Base-by-base conservation (phyloP, 2,329 filamentous ascomycete species). In the Phialemoniopsis sp. region DNA sequence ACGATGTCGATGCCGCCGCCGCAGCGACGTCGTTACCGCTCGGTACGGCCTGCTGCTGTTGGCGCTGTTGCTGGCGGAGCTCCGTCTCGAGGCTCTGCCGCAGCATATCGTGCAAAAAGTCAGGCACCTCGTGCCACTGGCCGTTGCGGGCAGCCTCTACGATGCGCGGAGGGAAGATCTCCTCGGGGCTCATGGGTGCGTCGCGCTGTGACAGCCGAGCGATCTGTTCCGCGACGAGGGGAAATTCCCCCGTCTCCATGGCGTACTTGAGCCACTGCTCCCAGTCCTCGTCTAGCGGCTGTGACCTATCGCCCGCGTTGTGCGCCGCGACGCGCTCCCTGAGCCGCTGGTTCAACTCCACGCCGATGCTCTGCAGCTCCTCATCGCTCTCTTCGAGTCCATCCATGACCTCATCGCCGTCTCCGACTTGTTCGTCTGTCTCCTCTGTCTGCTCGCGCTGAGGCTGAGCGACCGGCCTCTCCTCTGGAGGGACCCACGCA, bases 241-340 rank as follows among this genome's bases (percentile, higher is more conserved):
- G 64, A 29, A 80, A 60, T 40, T 75, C 66, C 43, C 81, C 82
- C 6, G 75, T 70, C 52, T 87, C 82, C 36, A 83, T 75, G 32
- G 77, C 80, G 51, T 82, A 80, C 60, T 87, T 87, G 44, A 87
- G 65, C 76, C 82, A 87, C 57, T 85, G 80, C 58, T 87, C 83
- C 81, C 80, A 87, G 50, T 83, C 81, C 46, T 84, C 80, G 53
- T 87, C 82, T 48, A 87, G 70, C 18, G 78, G 71, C 34, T 74
- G 70, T 13, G 72, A 70, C 21, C 61, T 62, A 46, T 80, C 76
- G 32, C 80, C 80, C 4, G 78, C 74, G 46, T 82, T 78, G 40
- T 78, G 74, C 34, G 77, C 70, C 13, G 80, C 80, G 8, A 78
- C 80, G 35, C 79, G 76, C 43, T 79, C 76, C 37, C 78, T 70